These are phyloP conservation scores for Alternaria conjuncta DNA, from an alignment of 2,329 filamentous ascomycete genomes.

Conservation along the genomic window DNA sequence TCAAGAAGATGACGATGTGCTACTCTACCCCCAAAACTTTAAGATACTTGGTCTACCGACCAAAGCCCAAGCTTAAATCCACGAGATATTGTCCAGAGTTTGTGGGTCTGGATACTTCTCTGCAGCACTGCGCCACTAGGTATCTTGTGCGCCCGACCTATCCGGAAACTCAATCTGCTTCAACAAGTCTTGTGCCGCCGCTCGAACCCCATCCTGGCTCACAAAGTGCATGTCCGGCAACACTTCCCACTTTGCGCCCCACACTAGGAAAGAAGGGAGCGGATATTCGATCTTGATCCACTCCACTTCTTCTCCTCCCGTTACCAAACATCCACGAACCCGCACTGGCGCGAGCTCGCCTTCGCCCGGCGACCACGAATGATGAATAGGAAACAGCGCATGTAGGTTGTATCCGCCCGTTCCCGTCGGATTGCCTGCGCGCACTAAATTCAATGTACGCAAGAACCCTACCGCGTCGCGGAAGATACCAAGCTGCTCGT, in stretches of 20 bases:
- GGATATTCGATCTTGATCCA: background rate
- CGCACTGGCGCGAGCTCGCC: background rate
- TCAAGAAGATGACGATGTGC: background rate
- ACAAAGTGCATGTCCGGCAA: conserved; percentile 15
- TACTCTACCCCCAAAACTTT: background rate
- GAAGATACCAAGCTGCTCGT: background rate
- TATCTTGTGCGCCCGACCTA: background rate
- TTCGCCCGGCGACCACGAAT: background rate
- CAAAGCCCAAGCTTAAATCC: background rate
- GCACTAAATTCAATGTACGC: background rate
- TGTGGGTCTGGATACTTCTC: background rate
- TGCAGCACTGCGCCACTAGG: background rate
- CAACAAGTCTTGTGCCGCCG: background rate
- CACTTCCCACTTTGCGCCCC: background rate
- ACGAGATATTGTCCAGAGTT: background rate
- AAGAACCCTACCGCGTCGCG: background rate
- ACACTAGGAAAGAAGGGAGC: conserved; percentile 10
- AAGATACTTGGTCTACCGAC: background rate
- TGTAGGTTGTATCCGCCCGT: background rate
- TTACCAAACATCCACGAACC: background rate
- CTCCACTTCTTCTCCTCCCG: background rate
- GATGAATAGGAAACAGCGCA: background rate
- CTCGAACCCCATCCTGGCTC: background rate
- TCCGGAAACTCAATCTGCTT: background rate
- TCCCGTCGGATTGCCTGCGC: background rate